Conservation (phyloP, 495 filamentous ascomycete species). For the Penicillium diatomitis region DNA sequence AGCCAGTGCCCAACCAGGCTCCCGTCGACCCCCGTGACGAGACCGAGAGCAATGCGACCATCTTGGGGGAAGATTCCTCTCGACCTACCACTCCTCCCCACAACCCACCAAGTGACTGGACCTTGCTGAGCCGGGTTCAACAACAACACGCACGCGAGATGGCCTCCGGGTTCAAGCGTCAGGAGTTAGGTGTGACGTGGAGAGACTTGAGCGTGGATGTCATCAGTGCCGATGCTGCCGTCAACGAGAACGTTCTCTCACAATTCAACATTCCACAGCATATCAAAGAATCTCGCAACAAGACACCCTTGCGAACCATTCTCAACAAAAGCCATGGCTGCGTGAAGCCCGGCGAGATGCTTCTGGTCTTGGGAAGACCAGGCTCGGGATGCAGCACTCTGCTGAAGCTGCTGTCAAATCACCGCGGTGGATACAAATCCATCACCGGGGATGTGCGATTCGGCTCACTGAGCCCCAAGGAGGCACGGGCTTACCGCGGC, state of each 20-base stretch:
- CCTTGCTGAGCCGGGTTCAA: slow-evolving; percentile 37
- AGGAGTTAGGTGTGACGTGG: slow-evolving; percentile 50
- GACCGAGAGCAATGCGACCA: slow-evolving; percentile 23
- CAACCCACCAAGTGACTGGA: slow-evolving; percentile 32
- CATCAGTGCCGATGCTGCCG: slow-evolving; percentile 33
- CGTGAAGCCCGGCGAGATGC: slow-evolving; percentile 47
- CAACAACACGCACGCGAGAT: slow-evolving; percentile 35
- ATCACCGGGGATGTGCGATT: slow-evolving; percentile 50
- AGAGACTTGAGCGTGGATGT: slow-evolving; percentile 37
- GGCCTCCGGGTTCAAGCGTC: slow-evolving; percentile 34
- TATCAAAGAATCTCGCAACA: slow-evolving; percentile 29
- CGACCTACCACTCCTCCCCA: slow-evolving; percentile 1
- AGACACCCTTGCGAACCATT: slow-evolving; percentile 28
- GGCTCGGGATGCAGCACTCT: slow-evolving; percentile 39
- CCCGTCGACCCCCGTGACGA: slow-evolving; percentile 15
- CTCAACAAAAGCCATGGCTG: slow-evolving; percentile 34
- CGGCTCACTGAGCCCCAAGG: slow-evolving; percentile 45
- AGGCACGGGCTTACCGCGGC: slow-evolving; percentile 52
- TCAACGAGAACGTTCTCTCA: slow-evolving; percentile 42
- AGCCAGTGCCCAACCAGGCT: slow-evolving; percentile 3
- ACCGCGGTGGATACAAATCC: slow-evolving; percentile 46
- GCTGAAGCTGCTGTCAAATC: slow-evolving; percentile 58
- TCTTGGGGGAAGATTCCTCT: slow-evolving; percentile 18
- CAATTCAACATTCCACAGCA: slow-evolving; percentile 47
- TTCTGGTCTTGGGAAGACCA: slow-evolving; percentile 37